Percentiles rank a stretch among this genome's conserved stretches.
These are phyloP conservation scores for Penicillium oxalicum DNA, from an alignment of 2,329 filamentous ascomycete species.

Conservation along the genomic window DNA sequence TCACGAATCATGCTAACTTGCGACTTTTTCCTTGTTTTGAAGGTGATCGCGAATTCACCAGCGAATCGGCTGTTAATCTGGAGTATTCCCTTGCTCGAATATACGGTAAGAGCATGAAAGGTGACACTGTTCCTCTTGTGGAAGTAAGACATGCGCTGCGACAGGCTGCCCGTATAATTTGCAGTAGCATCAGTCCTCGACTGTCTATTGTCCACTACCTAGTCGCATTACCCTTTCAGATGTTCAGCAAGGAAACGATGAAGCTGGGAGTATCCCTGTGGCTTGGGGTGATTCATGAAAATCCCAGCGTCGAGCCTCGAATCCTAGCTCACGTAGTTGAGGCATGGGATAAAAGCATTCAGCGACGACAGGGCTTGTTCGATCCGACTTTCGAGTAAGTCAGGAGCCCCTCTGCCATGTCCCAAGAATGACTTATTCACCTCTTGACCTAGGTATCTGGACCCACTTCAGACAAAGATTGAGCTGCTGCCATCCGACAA, in stretches of 20 bases:
- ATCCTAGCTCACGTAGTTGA: conserved; percentile 81
- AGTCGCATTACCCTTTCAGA: conserved; percentile 83
- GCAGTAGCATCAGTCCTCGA: conserved; percentile 67
- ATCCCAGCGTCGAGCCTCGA: conserved; percentile 77
- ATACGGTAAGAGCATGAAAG: conserved; percentile 62
- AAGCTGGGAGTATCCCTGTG: conserved; percentile 93
- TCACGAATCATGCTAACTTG: background rate
- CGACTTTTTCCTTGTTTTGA: conserved; percentile 5
- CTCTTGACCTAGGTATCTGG: conserved; percentile 51
- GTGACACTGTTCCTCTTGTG: conserved; percentile 62
- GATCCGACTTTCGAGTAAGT: conserved; percentile 58
- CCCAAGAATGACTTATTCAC: conserved; percentile 5
- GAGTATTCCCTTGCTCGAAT: conserved; percentile 63
- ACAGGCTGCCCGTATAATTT: conserved; percentile 79
- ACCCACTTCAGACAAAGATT: conserved; percentile 85
- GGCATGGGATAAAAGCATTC: conserved; percentile 82
- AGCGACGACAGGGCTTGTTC: conserved; percentile 75
- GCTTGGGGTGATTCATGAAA: conserved; percentile 96
- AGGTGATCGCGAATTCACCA: conserved; percentile 5
- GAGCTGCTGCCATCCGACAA: conserved; percentile 92
- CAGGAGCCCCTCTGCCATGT: background rate
- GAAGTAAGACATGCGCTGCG: conserved; percentile 78
- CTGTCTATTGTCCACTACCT: conserved; percentile 77
- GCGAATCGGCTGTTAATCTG: conserved; percentile 39
- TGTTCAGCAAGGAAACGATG: conserved; percentile 93